Conservation (phyloP, 805 yeast species). For the Candida parachauliodes region DNA sequence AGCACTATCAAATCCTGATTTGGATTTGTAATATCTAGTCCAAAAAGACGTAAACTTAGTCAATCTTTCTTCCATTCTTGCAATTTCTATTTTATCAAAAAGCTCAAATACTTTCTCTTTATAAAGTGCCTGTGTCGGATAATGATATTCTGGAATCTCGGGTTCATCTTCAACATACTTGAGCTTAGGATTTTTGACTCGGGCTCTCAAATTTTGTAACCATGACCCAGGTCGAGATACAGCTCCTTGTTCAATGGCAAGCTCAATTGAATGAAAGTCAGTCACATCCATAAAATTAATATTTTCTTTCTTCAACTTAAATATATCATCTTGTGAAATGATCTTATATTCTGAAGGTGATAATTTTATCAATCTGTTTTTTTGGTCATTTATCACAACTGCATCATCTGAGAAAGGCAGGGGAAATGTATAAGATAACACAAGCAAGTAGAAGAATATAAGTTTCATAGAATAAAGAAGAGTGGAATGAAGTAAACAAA, state of each 20-base stretch:
- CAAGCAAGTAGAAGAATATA: not conserved
- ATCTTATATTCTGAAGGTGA: slow-evolving; percentile 28
- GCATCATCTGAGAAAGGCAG: too few species aligned
- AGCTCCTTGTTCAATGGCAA: slow-evolving; percentile 28
- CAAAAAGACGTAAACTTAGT: slow-evolving; percentile 62
- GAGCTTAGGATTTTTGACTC: not conserved
- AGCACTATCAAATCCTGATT: slow-evolving; percentile 66
- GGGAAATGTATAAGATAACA: too few species aligned
- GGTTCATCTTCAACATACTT: not conserved
- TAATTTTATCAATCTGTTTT: slow-evolving; percentile 26
- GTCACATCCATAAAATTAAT: slow-evolving; percentile 64
- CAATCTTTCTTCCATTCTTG: slow-evolving; percentile 48
- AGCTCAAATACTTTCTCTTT: slow-evolving; percentile 37
- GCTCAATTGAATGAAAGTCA: slow-evolving; percentile 31
- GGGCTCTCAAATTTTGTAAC: not conserved
- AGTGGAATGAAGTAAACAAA: not conserved
- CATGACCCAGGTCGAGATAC: slow-evolving; percentile 7
- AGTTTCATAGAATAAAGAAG: not conserved
- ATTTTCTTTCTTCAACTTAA: slow-evolving; percentile 37
- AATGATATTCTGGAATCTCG: slow-evolving; percentile 35
- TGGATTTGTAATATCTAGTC: slow-evolving; percentile 72
- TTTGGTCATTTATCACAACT: not conserved
- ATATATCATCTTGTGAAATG: slow-evolving; percentile 32
- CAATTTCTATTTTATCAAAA: slow-evolving; percentile 41
- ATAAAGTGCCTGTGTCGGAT: slow-evolving; percentile 47